Evolutionary conservation across 2,329 filamentous ascomycete genomes (phyloP).

Genomic region (Harringtonia lauricola): DNA sequence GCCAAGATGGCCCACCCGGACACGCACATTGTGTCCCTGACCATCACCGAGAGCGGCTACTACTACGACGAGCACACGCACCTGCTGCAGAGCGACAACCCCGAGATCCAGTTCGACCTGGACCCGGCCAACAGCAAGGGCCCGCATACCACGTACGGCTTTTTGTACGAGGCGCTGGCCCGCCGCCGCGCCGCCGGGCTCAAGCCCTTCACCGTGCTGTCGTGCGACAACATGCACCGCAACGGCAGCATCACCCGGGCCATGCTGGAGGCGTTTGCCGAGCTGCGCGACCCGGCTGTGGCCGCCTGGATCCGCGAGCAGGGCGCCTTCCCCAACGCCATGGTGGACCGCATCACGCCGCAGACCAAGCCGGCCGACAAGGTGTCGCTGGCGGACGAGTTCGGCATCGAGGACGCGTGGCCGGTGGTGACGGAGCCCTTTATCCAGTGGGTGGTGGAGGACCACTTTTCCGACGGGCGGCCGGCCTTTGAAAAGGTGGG

Average conservation of each 20-base stretch:
- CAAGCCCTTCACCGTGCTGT: constrained; percentile 42
- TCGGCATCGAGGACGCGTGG: constrained; percentile 38
- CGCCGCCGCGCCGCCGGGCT: constrained; percentile 32
- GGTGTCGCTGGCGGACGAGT: constrained; percentile 27
- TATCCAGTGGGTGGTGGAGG: constrained; percentile 45
- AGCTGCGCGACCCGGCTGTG: constrained; percentile 31
- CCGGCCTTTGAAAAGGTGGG: constrained; percentile 41
- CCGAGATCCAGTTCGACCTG: constrained; percentile 38
- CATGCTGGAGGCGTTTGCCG: constrained; percentile 40
- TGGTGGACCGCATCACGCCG: constrained; percentile 45
- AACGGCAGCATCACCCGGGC: constrained; percentile 40
- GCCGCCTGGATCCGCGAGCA: constrained; percentile 36
- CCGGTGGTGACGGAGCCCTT: constrained; percentile 45
- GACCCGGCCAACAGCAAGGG: constrained; percentile 30
- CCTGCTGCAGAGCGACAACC: constrained; percentile 33
- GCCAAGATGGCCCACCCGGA: constrained; percentile 43
- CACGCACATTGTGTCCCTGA: constrained; percentile 42
- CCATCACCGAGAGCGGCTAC: constrained; percentile 45
- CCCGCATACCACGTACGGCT: constrained; percentile 39
- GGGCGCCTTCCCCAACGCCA: constrained; percentile 41
- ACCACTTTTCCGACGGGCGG: constrained; percentile 38
- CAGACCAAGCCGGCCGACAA: constrained; percentile 35
- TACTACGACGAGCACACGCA: constrained; percentile 49
- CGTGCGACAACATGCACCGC: constrained; percentile 47
- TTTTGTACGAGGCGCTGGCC: constrained; percentile 38